These are phyloP conservation scores for Echria macrotheca DNA, from an alignment of 495 filamentous ascomycete species.

Conservation along the genomic window DNA sequence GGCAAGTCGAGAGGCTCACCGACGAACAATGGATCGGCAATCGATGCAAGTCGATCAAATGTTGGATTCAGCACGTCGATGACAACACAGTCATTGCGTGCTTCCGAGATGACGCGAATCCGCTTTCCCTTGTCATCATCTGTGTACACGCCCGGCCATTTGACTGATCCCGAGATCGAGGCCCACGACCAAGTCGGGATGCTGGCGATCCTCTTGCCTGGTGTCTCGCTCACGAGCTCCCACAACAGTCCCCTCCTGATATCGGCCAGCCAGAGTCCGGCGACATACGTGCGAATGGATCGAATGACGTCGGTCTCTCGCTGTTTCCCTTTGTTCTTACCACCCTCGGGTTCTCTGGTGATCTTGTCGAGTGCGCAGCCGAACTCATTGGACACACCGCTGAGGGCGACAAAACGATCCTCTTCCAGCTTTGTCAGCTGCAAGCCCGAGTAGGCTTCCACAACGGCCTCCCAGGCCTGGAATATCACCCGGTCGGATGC, in stretches of 20 bases:
- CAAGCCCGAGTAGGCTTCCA: slow-evolving; percentile 9
- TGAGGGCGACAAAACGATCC: slow-evolving; percentile 12
- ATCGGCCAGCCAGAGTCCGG: slow-evolving; percentile 4
- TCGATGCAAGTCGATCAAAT: not conserved
- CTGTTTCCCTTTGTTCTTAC: not conserved
- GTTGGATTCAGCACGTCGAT: not conserved
- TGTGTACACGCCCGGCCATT: not conserved
- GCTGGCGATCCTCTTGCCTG: not conserved
- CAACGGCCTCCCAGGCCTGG: not conserved
- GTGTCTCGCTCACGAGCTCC: not conserved
- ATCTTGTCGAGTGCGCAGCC: not conserved
- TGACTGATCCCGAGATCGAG: slow-evolving; percentile 7
- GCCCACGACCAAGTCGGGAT: slow-evolving; percentile 16
- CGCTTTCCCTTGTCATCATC: not conserved
- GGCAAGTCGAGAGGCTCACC: no score
- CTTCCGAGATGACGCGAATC: not conserved
- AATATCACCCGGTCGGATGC: not conserved
- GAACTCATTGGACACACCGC: slow-evolving; percentile 13
- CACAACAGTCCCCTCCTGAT: slow-evolving; percentile 4
- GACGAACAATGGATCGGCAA: no score
- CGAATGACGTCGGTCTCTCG: not conserved
- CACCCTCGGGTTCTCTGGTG: not conserved
- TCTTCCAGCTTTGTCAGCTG: not conserved
- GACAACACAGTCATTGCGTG: not conserved
- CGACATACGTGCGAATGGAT: not conserved